phyloP scores from a whole-genome alignment of 371 early-diverging fungal genomes.

The Mucor lusitanicus region DNA sequence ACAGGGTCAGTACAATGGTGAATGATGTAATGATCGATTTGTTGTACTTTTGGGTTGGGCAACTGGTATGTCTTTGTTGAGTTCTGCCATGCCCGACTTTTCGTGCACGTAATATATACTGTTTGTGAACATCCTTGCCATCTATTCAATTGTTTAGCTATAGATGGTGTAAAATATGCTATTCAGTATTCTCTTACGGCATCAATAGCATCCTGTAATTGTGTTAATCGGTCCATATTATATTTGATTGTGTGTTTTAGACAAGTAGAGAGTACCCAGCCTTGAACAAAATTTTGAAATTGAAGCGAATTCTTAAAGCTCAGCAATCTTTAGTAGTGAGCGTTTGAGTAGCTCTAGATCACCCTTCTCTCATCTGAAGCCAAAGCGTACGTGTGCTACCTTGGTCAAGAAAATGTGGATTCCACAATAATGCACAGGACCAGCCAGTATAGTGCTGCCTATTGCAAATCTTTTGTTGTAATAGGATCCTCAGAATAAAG shows the following conservation, averaged over 20 bases:
- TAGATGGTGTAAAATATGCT: not conserved
- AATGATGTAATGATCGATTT: not conserved
- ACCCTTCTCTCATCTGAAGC: too few relatives aligned
- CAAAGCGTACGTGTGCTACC: too few relatives aligned
- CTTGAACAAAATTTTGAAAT: not conserved
- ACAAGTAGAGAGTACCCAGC: not conserved
- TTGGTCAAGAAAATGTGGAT: too few relatives aligned
- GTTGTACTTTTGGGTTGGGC: slow-evolving; percentile 46
- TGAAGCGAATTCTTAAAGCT: not conserved
- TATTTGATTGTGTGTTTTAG: not conserved
- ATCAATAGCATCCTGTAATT: slow-evolving; percentile 68
- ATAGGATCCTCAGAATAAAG: too few relatives aligned
- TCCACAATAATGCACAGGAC: too few relatives aligned
- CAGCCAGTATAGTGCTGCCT: too few relatives aligned
- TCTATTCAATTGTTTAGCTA: slow-evolving; percentile 16
- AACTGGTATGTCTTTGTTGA: slow-evolving; percentile 44
- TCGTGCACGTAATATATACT: slow-evolving; percentile 56
- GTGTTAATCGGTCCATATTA: slow-evolving; percentile 56
- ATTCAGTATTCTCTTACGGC: slow-evolving; percentile 24
- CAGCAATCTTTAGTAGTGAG: not conserved
- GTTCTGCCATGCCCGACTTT: slow-evolving; percentile 48
- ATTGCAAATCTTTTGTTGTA: too few relatives aligned
- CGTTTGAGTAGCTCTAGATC: not conserved
- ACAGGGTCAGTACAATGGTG: not conserved
- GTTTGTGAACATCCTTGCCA: slow-evolving; percentile 57